Evolutionary conservation across 2,329 filamentous ascomycete species (phyloP).

Genomic region (Colletotrichum sp.): DNA sequence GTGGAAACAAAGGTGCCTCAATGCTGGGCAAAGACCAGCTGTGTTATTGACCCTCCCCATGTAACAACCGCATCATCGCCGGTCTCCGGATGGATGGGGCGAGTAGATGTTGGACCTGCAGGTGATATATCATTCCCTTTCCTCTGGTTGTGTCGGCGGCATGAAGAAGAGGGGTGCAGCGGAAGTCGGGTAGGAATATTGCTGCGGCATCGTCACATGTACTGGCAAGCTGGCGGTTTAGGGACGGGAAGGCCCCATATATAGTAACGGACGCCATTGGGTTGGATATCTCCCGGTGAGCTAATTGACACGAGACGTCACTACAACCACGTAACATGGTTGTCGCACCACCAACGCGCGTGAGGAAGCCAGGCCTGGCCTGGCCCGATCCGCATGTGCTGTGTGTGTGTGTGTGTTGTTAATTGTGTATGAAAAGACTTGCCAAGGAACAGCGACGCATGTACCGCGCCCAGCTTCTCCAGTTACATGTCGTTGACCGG

Average conservation of each 20-base stretch:
- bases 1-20: not conserved
- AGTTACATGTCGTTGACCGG: not conserved
- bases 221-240: not conserved
- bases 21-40: not conserved
- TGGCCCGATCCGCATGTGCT: not conserved
- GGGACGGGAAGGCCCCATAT: not conserved
- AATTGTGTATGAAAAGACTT: not conserved
- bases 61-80: not conserved
- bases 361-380: not conserved
- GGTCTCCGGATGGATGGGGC: not conserved
- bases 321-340: not conserved
- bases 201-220: not conserved
- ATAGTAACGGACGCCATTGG: not conserved
- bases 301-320: not conserved
- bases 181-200: not conserved
- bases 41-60: not conserved
- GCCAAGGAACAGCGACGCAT: not conserved
- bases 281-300: not conserved
- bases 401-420: not conserved
- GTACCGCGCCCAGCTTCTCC: not conserved
- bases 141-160: not conserved
- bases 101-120: not conserved
- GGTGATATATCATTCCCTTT: not conserved
- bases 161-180: not conserved
- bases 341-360: not conserved